Base-by-base conservation (phyloP, 495 filamentous ascomycete species). In the Penicillium taxi region DNA sequence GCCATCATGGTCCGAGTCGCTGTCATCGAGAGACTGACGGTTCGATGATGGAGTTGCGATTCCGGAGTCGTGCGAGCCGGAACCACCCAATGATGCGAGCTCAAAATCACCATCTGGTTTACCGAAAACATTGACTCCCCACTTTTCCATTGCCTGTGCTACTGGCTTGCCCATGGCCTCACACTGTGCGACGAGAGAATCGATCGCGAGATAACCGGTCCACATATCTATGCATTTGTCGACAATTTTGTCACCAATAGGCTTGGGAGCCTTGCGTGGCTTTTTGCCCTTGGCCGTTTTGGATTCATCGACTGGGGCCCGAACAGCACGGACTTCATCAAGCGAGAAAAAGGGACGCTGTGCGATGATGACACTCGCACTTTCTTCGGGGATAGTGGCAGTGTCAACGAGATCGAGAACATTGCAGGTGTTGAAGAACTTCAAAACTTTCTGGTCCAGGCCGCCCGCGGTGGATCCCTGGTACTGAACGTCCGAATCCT, bases 351-450 rank as follows among this genome's bases (percentile, higher is more conserved):
- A 96, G 0, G 88, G 86, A 23, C 81, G 77, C 26, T 80, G 62
- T 1, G 73, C 64, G 1, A 90, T 55, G 40, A 98, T 74, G 7
- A 73, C 30, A 18, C 76, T 61, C 0, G 85, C 82, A 35, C 73
- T 66, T 9, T 77, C 76, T 39, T 82, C 75, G 2, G 80, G 79
- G 13, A 81, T 74, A 29, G 72, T 73, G 9, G 85, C 80, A 27
- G 94, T 80, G 49, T 93, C 87, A 2, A 78, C 74, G 12, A 98
- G 71, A 30, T 85, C 80, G 17, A 78, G 68, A 11, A 67, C 60
- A 2, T 74, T 70, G 59, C 85, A 91, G 1, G 69, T 79, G 52
- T 98, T 96, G 60, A 98, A 77, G 54, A 86, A 94, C 0, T 76
- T 69, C 12, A 96, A 63, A 1, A 95, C 75, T 32, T 73, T 74